Percentiles rank a stretch among this genome's conserved stretches.
phyloP scores from a whole-genome alignment of 768 basidiomycete species.

The Pluteus cervinus region DNA sequence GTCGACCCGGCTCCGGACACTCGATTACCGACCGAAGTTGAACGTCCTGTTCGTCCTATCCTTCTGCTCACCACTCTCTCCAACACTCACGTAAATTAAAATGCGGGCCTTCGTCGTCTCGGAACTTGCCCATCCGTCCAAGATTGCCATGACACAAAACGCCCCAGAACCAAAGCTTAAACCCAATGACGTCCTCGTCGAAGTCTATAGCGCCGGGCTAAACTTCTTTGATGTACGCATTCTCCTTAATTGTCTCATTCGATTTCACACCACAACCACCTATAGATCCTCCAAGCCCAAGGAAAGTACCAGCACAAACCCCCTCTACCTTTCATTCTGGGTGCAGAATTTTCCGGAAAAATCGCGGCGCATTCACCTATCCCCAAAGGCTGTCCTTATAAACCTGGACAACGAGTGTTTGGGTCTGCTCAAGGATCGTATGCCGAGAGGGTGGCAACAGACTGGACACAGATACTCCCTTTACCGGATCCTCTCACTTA shows the following conservation, averaged over 20 bases:
- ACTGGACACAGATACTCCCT: conserved; percentile 44
- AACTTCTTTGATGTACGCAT: conserved; percentile 69
- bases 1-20: neutral
- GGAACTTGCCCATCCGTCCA: conserved; percentile 62
- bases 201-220: conserved; percentile 68
- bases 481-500: conserved; percentile 74
- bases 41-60: neutral
- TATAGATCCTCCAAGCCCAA: conserved; percentile 76
- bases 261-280: conserved; percentile 10
- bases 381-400: conserved; percentile 71
- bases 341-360: conserved; percentile 79
- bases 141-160: conserved; percentile 46
- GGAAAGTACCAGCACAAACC: conserved; percentile 88
- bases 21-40: too few species aligned
- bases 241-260: neutral
- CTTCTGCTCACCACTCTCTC: neutral
- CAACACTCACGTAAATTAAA: conserved; percentile 4
- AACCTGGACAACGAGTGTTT: conserved; percentile 84
- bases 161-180: conserved; percentile 52
- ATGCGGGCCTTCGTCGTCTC: conserved; percentile 82
- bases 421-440: conserved; percentile 76
- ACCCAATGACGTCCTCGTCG: conserved; percentile 59
- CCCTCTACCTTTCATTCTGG: conserved; percentile 79
- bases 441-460: conserved; percentile 66
- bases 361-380: conserved; percentile 69